These are phyloP conservation scores for Ustilago trichophora DNA, from an alignment of 1,284 basidiomycete species.

Conservation along the genomic window DNA sequence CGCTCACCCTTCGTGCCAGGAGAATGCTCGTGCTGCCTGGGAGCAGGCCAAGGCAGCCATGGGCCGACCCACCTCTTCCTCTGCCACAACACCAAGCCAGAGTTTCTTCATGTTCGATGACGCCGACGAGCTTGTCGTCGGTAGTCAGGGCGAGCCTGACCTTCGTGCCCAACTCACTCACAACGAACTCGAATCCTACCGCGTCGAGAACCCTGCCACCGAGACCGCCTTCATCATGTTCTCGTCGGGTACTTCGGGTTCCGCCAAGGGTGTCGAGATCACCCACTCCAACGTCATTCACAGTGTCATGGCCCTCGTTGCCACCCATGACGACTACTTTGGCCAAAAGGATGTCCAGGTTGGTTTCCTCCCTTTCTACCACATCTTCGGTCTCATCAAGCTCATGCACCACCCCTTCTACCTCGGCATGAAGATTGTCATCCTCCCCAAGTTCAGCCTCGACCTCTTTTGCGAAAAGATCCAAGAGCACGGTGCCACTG, in stretches of 20 bases:
- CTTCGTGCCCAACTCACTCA: conserved; percentile 38
- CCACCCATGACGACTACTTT: conserved; percentile 45
- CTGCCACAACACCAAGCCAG: conserved; percentile 9
- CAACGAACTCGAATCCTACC: conserved; percentile 41
- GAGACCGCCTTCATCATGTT: conserved; percentile 58
- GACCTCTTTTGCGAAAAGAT: conserved; percentile 75
- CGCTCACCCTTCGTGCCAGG: conserved; percentile 44
- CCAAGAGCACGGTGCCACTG: conserved; percentile 75
- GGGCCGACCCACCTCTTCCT: conserved; percentile 13
- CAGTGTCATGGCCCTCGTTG: conserved; percentile 47
- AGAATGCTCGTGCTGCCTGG: conserved; percentile 46
- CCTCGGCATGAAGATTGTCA: conserved; percentile 73
- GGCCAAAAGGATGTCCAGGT: conserved; percentile 45
- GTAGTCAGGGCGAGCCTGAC: conserved; percentile 46
- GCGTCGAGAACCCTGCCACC: conserved; percentile 38
- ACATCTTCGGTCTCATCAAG: conserved; percentile 70
- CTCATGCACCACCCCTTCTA: conserved; percentile 75
- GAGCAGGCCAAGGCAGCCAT: conserved; percentile 39
- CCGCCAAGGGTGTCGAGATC: conserved; percentile 63
- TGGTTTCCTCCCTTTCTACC: conserved; percentile 61
- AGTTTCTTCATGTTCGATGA: conserved; percentile 59
- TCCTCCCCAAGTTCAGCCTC: conserved; percentile 80
- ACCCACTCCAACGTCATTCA: conserved; percentile 60
- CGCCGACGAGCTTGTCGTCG: conserved; percentile 30
- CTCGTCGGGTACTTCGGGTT: conserved; percentile 61